Percentiles rank a stretch among this genome's conserved stretches.
These are phyloP conservation scores for Arthrobotrys sphaeroides DNA, from an alignment of 2,329 filamentous ascomycete species.

Conservation along the genomic window DNA sequence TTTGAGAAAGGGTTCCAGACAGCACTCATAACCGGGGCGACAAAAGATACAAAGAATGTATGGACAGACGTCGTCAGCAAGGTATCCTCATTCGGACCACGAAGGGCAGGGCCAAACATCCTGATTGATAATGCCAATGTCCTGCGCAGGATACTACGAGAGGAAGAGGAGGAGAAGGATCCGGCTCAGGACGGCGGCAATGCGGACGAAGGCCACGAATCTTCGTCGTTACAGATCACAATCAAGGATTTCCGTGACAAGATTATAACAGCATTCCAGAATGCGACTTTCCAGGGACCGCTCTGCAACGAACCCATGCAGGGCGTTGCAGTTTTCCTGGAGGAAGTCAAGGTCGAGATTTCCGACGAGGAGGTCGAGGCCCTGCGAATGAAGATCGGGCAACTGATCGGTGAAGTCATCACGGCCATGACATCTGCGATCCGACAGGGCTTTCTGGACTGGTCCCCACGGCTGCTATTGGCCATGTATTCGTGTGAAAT, in stretches of 20 bases:
- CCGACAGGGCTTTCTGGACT: constrained; percentile 86
- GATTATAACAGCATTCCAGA: constrained; percentile 91
- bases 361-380: constrained; percentile 65
- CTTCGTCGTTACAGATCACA: constrained; percentile 59
- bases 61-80: constrained; percentile 81
- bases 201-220: constrained; percentile 58
- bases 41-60: constrained; percentile 76
- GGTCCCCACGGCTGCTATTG: constrained; percentile 92
- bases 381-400: constrained; percentile 74
- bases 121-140: constrained; percentile 72
- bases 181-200: background rate
- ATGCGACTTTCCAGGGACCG: constrained; percentile 86
- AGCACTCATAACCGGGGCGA: constrained; percentile 70
- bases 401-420: constrained; percentile 91
- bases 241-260: constrained; percentile 83
- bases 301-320: constrained; percentile 93
- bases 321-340: constrained; percentile 88
- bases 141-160: constrained; percentile 72
- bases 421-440: constrained; percentile 87
- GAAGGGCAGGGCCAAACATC: constrained; percentile 85
- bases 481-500: constrained; percentile 99
- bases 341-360: constrained; percentile 74
- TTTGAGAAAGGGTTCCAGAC: constrained; percentile 77
- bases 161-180: constrained; percentile 55
- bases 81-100: constrained; percentile 89